Evolutionary conservation across 73 alveolate species (phyloP).

Genomic region (Paramecium caudatum): DNA sequence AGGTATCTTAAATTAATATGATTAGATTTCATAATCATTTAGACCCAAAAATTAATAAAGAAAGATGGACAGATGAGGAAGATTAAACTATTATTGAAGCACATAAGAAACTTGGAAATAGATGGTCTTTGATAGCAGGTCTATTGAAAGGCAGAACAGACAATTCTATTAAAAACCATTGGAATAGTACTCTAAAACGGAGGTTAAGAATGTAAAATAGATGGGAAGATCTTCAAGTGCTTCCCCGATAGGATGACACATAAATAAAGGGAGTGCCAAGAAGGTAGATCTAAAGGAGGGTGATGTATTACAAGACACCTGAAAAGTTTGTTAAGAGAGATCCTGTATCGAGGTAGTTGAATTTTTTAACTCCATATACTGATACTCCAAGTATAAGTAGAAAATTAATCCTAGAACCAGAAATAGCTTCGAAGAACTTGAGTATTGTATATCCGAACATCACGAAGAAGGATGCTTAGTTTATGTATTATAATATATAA

Average conservation of each 20-base stretch:
- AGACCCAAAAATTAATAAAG: slow-evolving; percentile 93
- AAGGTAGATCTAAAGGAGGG: slow-evolving; percentile 46
- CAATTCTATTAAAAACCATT: slow-evolving; percentile 95
- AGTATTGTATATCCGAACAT: slow-evolving; percentile 50
- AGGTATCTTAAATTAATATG: slow-evolving; percentile 51
- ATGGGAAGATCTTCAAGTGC: slow-evolving; percentile 71
- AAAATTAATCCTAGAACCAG: neutral
- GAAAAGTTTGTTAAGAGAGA: slow-evolving; percentile 55
- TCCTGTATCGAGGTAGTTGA: slow-evolving; percentile 52
- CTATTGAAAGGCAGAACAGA: slow-evolving; percentile 93
- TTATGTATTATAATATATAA: neutral
- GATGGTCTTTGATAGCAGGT: slow-evolving; percentile 95
- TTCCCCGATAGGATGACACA: slow-evolving; percentile 40
- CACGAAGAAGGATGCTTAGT: neutral
- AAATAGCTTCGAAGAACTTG: neutral
- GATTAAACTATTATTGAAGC: slow-evolving; percentile 92
- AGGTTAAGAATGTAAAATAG: slow-evolving; percentile 70
- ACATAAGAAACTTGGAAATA: slow-evolving; percentile 93
- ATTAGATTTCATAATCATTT: slow-evolving; percentile 97
- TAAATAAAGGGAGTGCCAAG: slow-evolving; percentile 59
- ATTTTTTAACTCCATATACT: slow-evolving; percentile 58
- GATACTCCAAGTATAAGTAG: neutral
- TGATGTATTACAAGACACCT: slow-evolving; percentile 49
- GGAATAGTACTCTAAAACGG: slow-evolving; percentile 91
- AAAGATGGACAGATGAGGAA: slow-evolving; percentile 97